A percentile compares a stretch with the other conserved stretches of the same genome.
Conservation (phyloP, 108 stramenopile species). For the Nitzschia sp. region DNA sequence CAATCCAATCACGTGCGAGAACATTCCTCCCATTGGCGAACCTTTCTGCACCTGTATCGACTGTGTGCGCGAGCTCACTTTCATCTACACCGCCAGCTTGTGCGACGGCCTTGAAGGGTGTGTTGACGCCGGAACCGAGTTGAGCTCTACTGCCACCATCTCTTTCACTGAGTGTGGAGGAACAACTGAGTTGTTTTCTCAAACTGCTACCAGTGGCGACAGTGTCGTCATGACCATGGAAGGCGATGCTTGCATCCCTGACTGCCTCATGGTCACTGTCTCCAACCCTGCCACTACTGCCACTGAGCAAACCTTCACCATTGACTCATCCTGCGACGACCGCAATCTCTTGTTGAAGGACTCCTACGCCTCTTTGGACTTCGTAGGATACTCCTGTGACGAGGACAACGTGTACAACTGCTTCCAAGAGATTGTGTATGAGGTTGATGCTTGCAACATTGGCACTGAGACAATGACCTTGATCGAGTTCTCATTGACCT, state of each 20-base stretch:
- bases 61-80: slow-evolving; percentile 18
- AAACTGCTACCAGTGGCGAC: slow-evolving; percentile 6
- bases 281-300: slow-evolving; percentile 3
- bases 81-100: slow-evolving; percentile 23
- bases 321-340: slow-evolving; percentile 14
- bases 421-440: slow-evolving; percentile 10
- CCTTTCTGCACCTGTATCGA: slow-evolving; percentile 11
- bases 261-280: slow-evolving; percentile 1
- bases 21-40: slow-evolving; percentile 13
- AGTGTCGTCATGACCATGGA: neutral
- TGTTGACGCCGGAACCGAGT: slow-evolving; percentile 8
- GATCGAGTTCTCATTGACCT: slow-evolving; percentile 8
- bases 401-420: slow-evolving; percentile 17
- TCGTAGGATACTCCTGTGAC: slow-evolving; percentile 27
- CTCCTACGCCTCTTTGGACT: slow-evolving; percentile 22
- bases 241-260: slow-evolving; percentile 15
- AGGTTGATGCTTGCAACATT: slow-evolving; percentile 18
- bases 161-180: neutral
- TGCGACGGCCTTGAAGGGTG: slow-evolving; percentile 13
- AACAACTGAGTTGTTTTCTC: neutral
- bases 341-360: slow-evolving; percentile 7
- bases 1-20: slow-evolving; percentile 14
- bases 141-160: neutral
- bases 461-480: slow-evolving; percentile 10
- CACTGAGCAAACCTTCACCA: slow-evolving; percentile 15